A percentile compares a stretch with the other conserved stretches of the same genome.
Evolutionary conservation across 805 yeast genomes (phyloP).

Genomic region (Ogataea pini): DNA sequence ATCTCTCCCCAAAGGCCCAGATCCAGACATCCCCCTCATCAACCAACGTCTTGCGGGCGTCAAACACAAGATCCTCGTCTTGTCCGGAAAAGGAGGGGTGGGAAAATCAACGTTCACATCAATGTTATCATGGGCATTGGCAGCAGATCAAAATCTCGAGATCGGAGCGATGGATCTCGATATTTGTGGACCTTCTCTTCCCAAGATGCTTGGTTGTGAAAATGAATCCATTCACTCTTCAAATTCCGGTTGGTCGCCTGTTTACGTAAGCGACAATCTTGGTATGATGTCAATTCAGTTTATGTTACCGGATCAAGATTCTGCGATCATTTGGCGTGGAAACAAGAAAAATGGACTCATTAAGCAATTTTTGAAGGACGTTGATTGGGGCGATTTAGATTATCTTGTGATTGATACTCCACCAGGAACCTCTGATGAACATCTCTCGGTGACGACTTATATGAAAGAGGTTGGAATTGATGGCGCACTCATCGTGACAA

Average conservation of each 20-base stretch:
- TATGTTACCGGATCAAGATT: slow-evolving; percentile 89
- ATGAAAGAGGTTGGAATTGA: slow-evolving; percentile 89
- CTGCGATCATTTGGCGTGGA: slow-evolving; percentile 97
- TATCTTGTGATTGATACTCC: slow-evolving; percentile 94
- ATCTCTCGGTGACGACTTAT: slow-evolving; percentile 83
- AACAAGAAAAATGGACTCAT: slow-evolving; percentile 92
- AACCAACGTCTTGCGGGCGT: slow-evolving; percentile 61
- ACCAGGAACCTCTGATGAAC: slow-evolving; percentile 98
- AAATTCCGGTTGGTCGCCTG: slow-evolving; percentile 94
- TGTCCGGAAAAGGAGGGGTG: slow-evolving; percentile 92
- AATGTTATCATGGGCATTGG: slow-evolving; percentile 95
- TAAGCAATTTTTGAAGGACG: slow-evolving; percentile 91
- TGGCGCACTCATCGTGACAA: slow-evolving; percentile 93
- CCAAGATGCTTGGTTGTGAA: slow-evolving; percentile 89
- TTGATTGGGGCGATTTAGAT: slow-evolving; percentile 91
- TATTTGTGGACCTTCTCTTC: slow-evolving; percentile 96
- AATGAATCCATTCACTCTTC: slow-evolving; percentile 87
- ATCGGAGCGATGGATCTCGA: slow-evolving; percentile 97
- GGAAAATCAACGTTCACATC: slow-evolving; percentile 96
- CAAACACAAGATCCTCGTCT: slow-evolving; percentile 75
- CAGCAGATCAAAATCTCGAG: slow-evolving; percentile 77
- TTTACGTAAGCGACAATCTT: slow-evolving; percentile 89
- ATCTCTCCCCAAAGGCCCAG: slow-evolving; percentile 89
- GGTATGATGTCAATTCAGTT: slow-evolving; percentile 95
- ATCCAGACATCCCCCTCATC: slow-evolving; percentile 84